Base-by-base conservation (phyloP, 148 eudicot species). In the Gaultheria prostrata region DNA sequence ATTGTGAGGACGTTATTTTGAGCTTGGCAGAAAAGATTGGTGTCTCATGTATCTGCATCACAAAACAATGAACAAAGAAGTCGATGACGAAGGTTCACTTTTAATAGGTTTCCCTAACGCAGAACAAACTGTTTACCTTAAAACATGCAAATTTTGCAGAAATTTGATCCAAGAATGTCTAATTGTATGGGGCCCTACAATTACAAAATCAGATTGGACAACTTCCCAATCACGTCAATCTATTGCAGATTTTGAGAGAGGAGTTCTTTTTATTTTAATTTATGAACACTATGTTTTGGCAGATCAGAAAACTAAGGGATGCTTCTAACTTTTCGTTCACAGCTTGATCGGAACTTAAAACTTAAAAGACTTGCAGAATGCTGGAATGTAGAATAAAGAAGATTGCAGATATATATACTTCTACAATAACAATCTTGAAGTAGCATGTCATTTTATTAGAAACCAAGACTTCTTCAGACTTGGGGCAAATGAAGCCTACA, bases 271-370 rank as follows among this genome's bases (percentile, higher is more conserved):
- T 0, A 39, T 39, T 39, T 39, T 39, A 3, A 39, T 39, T 5
- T 4, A 39, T 39, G 43, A 39, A 39, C 43, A 4, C 43, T 39
- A 39, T 39, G 43, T 39, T 39, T 39, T 39, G 43, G 43, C 43
- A 39, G 0, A 39, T 39, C 84, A 65, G 89, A 90, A 84, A 95
- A 95, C 86, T 93, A 90, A 80, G 87, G 89, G 86, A 67, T 93
- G 73, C 89, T 95, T 46, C 86, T 90, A 80, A 83, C 88, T 72
- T 93, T 95, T 86, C 94, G 95, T 85, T 88, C 90, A 71, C 91
- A 94, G 83, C 98, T 95, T 82, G 98, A 93, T 71, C 88, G 88
- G 82, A 92, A 92, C 85, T 90, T 95, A 84, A n/a, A n/a, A n/a
- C n/a, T n/a, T n/a, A n/a, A 91, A 88, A 85, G 91, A 89, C 83